A percentile compares a stretch with the other conserved stretches of the same genome.
Conservation (phyloP, 306 rosid genomes). For the Casuarina cunninghamiana region DNA sequence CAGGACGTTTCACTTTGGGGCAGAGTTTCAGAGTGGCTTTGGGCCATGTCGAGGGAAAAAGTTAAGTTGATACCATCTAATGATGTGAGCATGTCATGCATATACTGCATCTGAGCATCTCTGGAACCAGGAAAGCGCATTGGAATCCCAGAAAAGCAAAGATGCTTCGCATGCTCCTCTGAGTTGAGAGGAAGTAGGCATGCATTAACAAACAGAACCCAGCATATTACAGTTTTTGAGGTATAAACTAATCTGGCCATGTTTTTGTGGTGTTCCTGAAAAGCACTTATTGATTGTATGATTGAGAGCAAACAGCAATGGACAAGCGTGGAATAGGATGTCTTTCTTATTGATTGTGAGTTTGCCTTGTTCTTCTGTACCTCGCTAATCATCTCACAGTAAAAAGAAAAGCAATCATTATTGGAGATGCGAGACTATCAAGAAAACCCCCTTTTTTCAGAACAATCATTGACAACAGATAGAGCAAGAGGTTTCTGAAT, state of each 20-base stretch:
- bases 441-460: constrained; percentile 32
- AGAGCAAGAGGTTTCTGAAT: constrained; percentile 28
- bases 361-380: constrained; percentile 20
- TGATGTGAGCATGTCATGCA: background rate
- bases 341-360: constrained; percentile 19
- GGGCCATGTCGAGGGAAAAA: background rate
- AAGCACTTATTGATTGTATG: background rate
- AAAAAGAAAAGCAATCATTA: constrained; percentile 22
- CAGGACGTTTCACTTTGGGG: background rate
- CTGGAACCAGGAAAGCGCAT: background rate
- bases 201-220: background rate
- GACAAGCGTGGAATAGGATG: constrained; percentile 7
- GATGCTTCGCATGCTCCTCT: background rate
- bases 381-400: constrained; percentile 8
- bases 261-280: background rate
- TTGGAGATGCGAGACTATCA: constrained; percentile 19
- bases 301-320: background rate
- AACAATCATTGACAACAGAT: constrained; percentile 29
- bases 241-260: background rate
- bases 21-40: background rate
- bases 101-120: background rate
- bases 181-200: background rate
- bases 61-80: background rate
- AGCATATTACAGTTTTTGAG: background rate
- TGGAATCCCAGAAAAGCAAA: background rate